These are phyloP conservation scores for Heracleum sosnowskyi DNA, from an alignment of 129 eudicot species.

Conservation along the genomic window DNA sequence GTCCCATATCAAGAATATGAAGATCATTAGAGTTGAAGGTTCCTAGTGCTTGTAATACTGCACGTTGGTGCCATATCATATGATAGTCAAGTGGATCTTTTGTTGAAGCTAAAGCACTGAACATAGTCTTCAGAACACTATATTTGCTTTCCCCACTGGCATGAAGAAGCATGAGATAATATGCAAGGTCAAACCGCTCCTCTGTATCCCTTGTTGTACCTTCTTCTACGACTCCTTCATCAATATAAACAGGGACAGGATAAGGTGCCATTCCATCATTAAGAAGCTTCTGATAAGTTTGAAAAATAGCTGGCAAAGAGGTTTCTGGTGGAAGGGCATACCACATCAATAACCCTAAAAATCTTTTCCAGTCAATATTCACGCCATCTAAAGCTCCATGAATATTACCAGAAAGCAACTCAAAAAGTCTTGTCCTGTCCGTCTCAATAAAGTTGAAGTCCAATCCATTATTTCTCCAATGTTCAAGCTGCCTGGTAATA, in stretches of 20 bases:
- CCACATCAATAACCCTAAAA: conserved; percentile 92
- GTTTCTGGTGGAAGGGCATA: conserved; percentile 69
- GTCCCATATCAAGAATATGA: conserved; percentile 86
- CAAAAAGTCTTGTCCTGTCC: conserved; percentile 61
- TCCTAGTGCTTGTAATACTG: conserved; percentile 76
- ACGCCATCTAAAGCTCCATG: conserved; percentile 55
- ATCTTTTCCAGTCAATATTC: conserved; percentile 88
- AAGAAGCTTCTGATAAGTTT: conserved; percentile 70
- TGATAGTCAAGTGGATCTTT: conserved; percentile 94
- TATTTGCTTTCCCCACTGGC: conserved; percentile 48
- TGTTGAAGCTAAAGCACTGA: conserved; percentile 89
- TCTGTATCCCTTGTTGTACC: conserved; percentile 30
- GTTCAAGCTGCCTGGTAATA: conserved; percentile 53
- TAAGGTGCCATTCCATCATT: conserved; percentile 66
- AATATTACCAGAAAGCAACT: conserved; percentile 84
- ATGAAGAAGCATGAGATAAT: conserved; percentile 92
- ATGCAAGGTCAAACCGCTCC: conserved; percentile 70
- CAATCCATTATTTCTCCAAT: conserved; percentile 76
- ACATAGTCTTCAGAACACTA: conserved; percentile 69
- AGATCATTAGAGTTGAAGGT: conserved; percentile 73
- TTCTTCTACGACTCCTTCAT: conserved; percentile 60
- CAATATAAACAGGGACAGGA: conserved; percentile 90
- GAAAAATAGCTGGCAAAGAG: conserved; percentile 49
- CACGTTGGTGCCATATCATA: conserved; percentile 99
- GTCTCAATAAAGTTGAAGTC: conserved; percentile 72